phyloP scores from a whole-genome alignment of 2,329 filamentous ascomycete genomes.

The Pestalotiopsis sp. region DNA sequence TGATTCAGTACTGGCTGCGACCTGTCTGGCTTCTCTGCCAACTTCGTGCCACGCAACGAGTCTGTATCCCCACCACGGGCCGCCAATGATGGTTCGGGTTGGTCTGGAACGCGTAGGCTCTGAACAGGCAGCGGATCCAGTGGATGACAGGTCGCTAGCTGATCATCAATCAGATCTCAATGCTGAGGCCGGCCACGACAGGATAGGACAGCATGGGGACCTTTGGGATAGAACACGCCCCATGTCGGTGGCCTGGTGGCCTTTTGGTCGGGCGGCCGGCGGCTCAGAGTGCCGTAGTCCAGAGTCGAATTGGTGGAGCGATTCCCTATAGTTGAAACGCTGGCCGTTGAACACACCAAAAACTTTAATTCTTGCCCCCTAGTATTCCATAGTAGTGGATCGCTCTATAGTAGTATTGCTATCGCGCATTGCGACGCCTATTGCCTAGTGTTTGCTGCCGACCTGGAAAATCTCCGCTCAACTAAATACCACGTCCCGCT shows the following conservation, averaged over 20 bases:
- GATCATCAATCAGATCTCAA: background rate
- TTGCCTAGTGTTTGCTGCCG: background rate
- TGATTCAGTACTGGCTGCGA: background rate
- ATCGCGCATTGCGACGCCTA: background rate
- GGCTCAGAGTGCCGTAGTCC: background rate
- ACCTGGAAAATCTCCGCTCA: background rate
- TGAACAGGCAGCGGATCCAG: background rate
- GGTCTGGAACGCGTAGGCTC: background rate
- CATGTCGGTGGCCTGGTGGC: background rate
- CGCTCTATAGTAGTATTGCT: background rate
- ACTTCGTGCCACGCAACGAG: background rate
- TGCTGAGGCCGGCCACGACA: background rate
- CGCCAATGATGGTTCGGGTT: background rate
- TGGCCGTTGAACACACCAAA: constrained; percentile 1
- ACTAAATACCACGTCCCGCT: background rate
- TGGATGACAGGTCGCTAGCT: background rate
- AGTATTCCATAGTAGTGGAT: background rate
- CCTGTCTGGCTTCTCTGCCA: background rate
- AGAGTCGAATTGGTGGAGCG: background rate
- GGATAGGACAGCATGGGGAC: background rate
- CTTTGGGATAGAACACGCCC: background rate
- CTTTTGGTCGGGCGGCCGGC: background rate
- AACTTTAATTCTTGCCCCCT: constrained; percentile 1
- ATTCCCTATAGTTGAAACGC: constrained; percentile 3
- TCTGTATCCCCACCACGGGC: background rate